Evolutionary conservation across 73 alveolate species (phyloP).

Genomic region (Paramecium caudatum): DNA sequence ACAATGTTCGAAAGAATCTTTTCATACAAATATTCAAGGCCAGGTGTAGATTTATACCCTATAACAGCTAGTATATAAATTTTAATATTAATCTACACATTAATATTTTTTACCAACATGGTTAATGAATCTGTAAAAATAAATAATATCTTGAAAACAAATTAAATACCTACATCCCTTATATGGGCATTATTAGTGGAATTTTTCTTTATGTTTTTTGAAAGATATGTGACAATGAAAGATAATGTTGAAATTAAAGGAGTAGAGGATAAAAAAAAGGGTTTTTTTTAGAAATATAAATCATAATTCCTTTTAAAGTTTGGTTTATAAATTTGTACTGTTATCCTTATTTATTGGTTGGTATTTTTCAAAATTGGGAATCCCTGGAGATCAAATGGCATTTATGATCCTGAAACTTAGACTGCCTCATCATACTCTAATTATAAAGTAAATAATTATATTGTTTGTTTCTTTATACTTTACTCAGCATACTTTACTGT

Average conservation of each 20-base stretch:
- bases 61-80: conserved; percentile 48
- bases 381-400: conserved; percentile 51
- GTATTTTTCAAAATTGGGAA: conserved; percentile 57
- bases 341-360: conserved; percentile 67
- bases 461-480: conserved; percentile 41
- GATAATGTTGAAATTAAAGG: not conserved
- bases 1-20: conserved; percentile 23
- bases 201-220: conserved; percentile 27
- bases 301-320: conserved; percentile 47
- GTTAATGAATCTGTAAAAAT: not conserved
- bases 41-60: conserved; percentile 56
- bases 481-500: conserved; percentile 59
- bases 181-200: conserved; percentile 40
- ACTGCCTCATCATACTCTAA: not conserved
- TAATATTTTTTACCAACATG: conserved; percentile 31
- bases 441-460: conserved; percentile 49
- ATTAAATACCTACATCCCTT: conserved; percentile 35
- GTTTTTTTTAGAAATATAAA: conserved; percentile 32
- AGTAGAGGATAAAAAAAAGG: conserved; percentile 19
- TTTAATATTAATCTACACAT: conserved; percentile 12
- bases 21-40: conserved; percentile 48
- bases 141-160: conserved; percentile 47
- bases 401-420: not conserved
- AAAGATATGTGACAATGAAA: conserved; percentile 59
- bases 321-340: not conserved